A percentile compares a stretch with the other conserved stretches of the same genome.
Conservation (phyloP, 345 rosid species). For the Cardamine resedifolia region DNA sequence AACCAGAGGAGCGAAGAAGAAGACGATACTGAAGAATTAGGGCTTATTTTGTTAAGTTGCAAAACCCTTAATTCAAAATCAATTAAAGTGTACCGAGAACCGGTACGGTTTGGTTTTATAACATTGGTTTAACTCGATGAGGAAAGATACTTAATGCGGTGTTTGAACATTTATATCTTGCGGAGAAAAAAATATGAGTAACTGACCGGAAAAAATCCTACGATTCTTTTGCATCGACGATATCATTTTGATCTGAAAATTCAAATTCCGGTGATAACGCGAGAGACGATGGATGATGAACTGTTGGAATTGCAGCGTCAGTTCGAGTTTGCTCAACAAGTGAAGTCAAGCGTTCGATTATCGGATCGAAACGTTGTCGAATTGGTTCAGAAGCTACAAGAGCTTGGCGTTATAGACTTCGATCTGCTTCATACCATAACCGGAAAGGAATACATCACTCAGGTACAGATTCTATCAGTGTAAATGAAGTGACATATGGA, state of each 20-base stretch:
- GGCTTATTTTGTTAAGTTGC: constrained; percentile 19
- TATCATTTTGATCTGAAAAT: constrained; percentile 1
- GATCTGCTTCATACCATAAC: constrained; percentile 97
- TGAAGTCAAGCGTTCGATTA: constrained; percentile 79
- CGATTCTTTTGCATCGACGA: constrained; percentile 13
- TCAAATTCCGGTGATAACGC: neutral
- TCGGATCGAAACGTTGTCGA: constrained; percentile 97
- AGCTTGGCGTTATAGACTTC: constrained; percentile 88
- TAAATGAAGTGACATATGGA: neutral
- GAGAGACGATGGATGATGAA: constrained; percentile 72
- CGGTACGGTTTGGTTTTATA: neutral
- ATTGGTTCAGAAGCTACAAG: constrained; percentile 92
- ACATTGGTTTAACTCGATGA: neutral
- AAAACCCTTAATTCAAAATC: neutral
- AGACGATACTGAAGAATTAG: neutral
- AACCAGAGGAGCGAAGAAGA: constrained; percentile 19
- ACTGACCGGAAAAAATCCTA: constrained; percentile 23
- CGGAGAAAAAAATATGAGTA: constrained; percentile 12
- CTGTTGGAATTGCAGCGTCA: constrained; percentile 84
- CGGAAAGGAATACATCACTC: constrained; percentile 94
- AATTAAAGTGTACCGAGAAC: constrained; percentile 2
- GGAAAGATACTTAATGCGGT: constrained; percentile 18
- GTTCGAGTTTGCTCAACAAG: constrained; percentile 93
- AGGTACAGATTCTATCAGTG: constrained; percentile 39
- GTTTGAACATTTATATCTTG: constrained; percentile 12